Evolutionary conservation across 169 alveolate species (phyloP).

Genomic region (Eimeria acervulina): DNA sequence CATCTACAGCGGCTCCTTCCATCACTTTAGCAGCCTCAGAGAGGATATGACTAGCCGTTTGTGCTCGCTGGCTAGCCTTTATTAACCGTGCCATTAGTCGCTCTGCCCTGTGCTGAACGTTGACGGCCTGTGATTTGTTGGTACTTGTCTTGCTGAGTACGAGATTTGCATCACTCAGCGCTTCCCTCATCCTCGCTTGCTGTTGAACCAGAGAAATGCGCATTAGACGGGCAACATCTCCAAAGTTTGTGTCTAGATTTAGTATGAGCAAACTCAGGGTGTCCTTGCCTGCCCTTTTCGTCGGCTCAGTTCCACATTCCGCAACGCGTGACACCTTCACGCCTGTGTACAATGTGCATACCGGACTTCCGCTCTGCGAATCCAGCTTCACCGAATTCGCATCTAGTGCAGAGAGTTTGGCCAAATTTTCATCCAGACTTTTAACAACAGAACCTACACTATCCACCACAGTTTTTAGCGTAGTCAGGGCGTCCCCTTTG

Average conservation of each 20-base stretch:
- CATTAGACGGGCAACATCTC: conserved; percentile 54
- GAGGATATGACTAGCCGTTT: background rate
- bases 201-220: conserved; percentile 31
- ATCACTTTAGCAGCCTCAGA: conserved; percentile 50
- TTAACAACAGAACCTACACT: background rate
- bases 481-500: background rate
- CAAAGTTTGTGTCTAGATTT: conserved; percentile 14
- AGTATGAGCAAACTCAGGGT: conserved; percentile 30
- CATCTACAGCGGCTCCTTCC: conserved; percentile 55
- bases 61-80: background rate
- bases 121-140: background rate
- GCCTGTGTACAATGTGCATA: conserved; percentile 56
- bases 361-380: conserved; percentile 44
- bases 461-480: background rate
- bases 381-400: background rate
- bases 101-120: conserved; percentile 27
- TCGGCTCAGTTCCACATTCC: conserved; percentile 46
- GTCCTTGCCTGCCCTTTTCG: background rate
- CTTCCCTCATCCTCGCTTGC: background rate
- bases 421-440: background rate
- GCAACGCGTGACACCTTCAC: conserved; percentile 54
- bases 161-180: background rate
- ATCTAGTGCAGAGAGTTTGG: background rate
- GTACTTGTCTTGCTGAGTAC: background rate
- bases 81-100: background rate